A percentile compares a stretch with the other conserved stretches of the same genome.
These are phyloP conservation scores for Wickerhamomyces sp. DNA, from an alignment of 1,139 yeast species.

Conservation along the genomic window DNA sequence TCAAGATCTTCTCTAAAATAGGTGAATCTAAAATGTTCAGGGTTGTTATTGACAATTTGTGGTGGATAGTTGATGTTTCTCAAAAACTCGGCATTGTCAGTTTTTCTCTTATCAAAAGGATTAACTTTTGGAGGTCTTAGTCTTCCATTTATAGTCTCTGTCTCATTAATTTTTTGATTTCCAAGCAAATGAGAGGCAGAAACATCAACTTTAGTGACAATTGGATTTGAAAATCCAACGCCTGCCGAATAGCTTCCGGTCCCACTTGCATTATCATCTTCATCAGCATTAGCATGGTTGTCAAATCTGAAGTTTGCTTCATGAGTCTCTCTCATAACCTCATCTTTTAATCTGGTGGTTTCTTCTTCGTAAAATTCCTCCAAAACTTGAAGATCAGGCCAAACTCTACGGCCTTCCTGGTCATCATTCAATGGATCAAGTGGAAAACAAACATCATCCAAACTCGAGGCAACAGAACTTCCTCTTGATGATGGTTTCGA, in stretches of 20 bases:
- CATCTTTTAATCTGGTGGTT: conserved; percentile 39
- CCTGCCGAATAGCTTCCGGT: conserved; percentile 10
- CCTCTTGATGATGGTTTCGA: conserved; percentile 75
- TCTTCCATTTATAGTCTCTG: conserved; percentile 53
- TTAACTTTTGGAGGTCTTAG: conserved; percentile 70
- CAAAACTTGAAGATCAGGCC: conserved; percentile 81
- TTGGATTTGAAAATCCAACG: conserved; percentile 35
- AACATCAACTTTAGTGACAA: conserved; percentile 37
- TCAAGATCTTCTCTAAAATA: conserved; percentile 88
- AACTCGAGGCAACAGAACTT: conserved; percentile 63
- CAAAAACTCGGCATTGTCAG: conserved; percentile 18
- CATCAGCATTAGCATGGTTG: conserved; percentile 19
- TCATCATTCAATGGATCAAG: conserved; percentile 44
- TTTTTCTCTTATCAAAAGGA: conserved; percentile 61
- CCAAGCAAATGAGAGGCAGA: conserved; percentile 28
- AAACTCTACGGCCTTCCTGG: conserved; percentile 31
- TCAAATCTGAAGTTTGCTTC: conserved; percentile 33
- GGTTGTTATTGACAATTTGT: conserved; percentile 34
- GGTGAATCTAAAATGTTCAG: conserved; percentile 67
- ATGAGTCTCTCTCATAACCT: conserved; percentile 38
- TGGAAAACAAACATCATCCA: conserved; percentile 88
- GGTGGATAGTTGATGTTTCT: conserved; percentile 32
- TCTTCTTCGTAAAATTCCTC: conserved; percentile 78
- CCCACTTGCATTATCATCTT: conserved; percentile 25
- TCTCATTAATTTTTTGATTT: conserved; percentile 55